These are phyloP conservation scores for Phytopythium delawarense DNA, from an alignment of 352 stramenopile genomes.

Conservation along the genomic window DNA sequence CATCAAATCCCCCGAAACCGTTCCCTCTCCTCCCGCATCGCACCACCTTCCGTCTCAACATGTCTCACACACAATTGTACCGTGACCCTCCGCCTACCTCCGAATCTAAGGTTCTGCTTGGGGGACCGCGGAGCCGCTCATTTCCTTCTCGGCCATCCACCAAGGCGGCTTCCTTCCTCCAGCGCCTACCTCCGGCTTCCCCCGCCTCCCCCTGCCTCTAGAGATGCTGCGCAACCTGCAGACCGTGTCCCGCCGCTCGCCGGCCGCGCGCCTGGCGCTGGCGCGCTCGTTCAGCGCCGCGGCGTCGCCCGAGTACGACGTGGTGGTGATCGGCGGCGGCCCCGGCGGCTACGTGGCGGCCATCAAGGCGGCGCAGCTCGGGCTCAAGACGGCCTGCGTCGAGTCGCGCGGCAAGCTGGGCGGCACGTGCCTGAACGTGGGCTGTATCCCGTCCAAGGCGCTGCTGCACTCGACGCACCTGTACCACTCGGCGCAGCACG, in stretches of 20 bases:
- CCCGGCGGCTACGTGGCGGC: slow-evolving; percentile 98
- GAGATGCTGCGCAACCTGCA: slow-evolving; percentile 18
- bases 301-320: slow-evolving; percentile 53
- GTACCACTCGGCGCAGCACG: slow-evolving; percentile 95
- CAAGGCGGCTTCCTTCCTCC: background rate
- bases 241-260: slow-evolving; percentile 36
- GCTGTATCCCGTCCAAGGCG: slow-evolving; percentile 99
- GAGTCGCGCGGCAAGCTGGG: slow-evolving; percentile 95
- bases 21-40: background rate
- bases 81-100: background rate
- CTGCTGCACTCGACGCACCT: slow-evolving; percentile 95
- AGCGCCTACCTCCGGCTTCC: background rate
- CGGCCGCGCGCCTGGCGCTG: slow-evolving; percentile 15
- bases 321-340: slow-evolving; percentile 94
- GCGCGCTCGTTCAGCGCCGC: slow-evolving; percentile 48
- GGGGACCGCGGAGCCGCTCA: slow-evolving; percentile 1
- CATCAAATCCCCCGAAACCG: background rate
- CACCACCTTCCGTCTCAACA: background rate
- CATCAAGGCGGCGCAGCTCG: slow-evolving; percentile 98
- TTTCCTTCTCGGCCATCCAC: slow-evolving; percentile 7
- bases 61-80: background rate
- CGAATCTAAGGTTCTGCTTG: slow-evolving; percentile 2
- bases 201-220: background rate
- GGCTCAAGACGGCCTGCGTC: slow-evolving; percentile 97
- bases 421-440: slow-evolving; percentile 98